Evolutionary conservation across 495 filamentous ascomycete species (phyloP).

Genomic region (Baudoinia panamericana): DNA sequence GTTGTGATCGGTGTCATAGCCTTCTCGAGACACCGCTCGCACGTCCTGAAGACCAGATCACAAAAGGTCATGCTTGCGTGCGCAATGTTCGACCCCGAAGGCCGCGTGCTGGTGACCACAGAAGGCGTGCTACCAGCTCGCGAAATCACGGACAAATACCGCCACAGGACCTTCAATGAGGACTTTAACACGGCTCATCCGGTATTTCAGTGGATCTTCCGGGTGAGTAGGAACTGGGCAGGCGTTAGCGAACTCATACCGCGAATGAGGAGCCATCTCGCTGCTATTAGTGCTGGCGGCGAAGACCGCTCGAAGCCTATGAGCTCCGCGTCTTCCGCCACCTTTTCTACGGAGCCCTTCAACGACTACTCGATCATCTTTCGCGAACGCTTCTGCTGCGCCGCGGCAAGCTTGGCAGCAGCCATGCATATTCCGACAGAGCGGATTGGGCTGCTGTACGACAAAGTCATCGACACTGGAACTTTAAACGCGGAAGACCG

Average conservation of each 20-base stretch:
- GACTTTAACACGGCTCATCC: conserved; percentile 64
- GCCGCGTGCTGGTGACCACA: conserved; percentile 63
- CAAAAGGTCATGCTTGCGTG: conserved; percentile 68
- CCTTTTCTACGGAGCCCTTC: conserved; percentile 13
- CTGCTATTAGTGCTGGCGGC: conserved; percentile 9
- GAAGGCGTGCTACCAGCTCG: conserved; percentile 69
- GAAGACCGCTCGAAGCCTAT: conserved; percentile 13
- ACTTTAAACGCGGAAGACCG: conserved; percentile 29
- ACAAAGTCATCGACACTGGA: conserved; percentile 57
- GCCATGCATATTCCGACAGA: conserved; percentile 48
- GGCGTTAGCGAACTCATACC: conserved; percentile 53
- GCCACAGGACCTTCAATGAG: conserved; percentile 63
- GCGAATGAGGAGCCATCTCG: conserved; percentile 48
- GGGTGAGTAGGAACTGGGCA: conserved; percentile 63
- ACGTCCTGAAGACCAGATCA: conserved; percentile 37
- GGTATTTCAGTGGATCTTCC: conserved; percentile 78
- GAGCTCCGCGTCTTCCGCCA: conserved; percentile 14
- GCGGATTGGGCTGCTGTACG: conserved; percentile 61
- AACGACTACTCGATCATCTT: conserved; percentile 63
- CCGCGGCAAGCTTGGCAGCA: conserved; percentile 59
- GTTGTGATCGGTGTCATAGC: conserved; percentile 48
- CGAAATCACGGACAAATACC: conserved; percentile 67
- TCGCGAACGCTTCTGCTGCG: conserved; percentile 75
- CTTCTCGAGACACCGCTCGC: conserved; percentile 9
- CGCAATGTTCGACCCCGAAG: conserved; percentile 61